A percentile compares a stretch with the other conserved stretches of the same genome.
Conservation (phyloP, 768 basidiomycete genomes). For the Suillus hirtellus region DNA sequence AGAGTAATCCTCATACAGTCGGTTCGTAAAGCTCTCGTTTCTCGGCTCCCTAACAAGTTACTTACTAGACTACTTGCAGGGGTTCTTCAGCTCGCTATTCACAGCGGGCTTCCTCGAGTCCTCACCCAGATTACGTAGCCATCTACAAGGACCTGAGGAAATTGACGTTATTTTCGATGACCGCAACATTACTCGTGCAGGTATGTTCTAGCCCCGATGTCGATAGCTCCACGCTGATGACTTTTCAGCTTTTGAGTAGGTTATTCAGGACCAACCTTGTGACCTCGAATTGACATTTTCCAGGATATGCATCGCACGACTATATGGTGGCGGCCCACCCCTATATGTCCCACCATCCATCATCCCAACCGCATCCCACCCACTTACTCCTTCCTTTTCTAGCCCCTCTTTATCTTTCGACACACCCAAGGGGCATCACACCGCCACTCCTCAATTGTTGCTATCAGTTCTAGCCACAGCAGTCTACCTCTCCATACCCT, state of each 20-base stretch:
- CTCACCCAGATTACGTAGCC: conserved; percentile 21
- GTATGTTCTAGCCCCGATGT: conserved; percentile 40
- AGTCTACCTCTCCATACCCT: conserved; percentile 81
- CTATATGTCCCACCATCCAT: conserved; percentile 66
- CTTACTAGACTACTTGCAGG: conserved; percentile 40
- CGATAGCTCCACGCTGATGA: conserved; percentile 15
- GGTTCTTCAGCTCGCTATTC: conserved; percentile 88
- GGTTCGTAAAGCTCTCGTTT: conserved; percentile 34
- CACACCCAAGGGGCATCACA: conserved; percentile 59
- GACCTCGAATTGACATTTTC: conserved; percentile 16
- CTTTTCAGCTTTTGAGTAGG: conserved; percentile 82
- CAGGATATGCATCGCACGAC: conserved; percentile 81
- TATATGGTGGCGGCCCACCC: conserved; percentile 85
- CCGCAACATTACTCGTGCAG: conserved; percentile 84
- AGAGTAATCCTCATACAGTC: conserved; percentile 87
- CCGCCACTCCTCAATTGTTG: conserved; percentile 77
- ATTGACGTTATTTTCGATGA: conserved; percentile 80
- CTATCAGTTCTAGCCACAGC: conserved; percentile 86
- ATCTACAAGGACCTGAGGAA: conserved; percentile 43
- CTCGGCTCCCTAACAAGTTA: background rate
- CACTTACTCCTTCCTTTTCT: conserved; percentile 70
- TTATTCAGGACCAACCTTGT: conserved; percentile 16
- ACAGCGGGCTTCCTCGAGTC: conserved; percentile 78
- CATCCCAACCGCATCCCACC: conserved; percentile 63
- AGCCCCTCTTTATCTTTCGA: conserved; percentile 24